These are phyloP conservation scores for Xylaria longipes DNA, from an alignment of 495 filamentous ascomycete species.

Conservation along the genomic window DNA sequence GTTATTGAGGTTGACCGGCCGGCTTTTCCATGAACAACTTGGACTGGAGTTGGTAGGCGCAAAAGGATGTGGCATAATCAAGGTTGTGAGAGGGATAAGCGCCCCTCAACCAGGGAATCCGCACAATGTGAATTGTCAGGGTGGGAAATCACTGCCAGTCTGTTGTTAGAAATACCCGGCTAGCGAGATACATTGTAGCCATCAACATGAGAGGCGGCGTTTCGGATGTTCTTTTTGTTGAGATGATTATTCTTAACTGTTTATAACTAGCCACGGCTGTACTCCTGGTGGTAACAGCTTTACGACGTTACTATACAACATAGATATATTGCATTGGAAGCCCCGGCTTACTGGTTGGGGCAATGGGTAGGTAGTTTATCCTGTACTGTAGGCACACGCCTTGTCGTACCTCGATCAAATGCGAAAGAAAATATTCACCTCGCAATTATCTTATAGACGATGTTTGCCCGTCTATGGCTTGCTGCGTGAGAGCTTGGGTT, in stretches of 20 bases:
- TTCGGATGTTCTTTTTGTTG: conserved; percentile 16
- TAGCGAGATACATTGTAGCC: conserved; percentile 19
- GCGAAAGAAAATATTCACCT: background rate
- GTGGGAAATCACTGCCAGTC: conserved; percentile 14
- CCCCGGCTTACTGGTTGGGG: conserved; percentile 9
- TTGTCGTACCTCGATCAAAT: background rate
- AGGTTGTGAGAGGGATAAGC: background rate
- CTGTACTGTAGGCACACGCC: background rate
- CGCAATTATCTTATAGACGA: background rate
- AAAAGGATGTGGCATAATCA: conserved; percentile 15
- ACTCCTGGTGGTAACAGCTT: background rate
- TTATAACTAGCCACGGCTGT: conserved; percentile 3
- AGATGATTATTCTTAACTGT: conserved; percentile 9
- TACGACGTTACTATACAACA: conserved; percentile 2
- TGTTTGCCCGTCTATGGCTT: no score
- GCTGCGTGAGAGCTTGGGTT: background rate
- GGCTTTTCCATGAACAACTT: background rate
- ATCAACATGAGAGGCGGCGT: conserved; percentile 26
- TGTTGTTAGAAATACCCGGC: conserved; percentile 29
- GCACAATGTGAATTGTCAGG: background rate
- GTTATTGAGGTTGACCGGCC: background rate
- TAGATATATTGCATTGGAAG: conserved; percentile 18
- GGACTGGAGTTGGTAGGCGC: conserved; percentile 23
- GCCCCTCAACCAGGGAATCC: conserved; percentile 3
- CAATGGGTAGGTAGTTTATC: background rate